Percentiles rank a stretch among this genome's conserved stretches.
These are phyloP conservation scores for Kalaharituber pfeilii DNA, from an alignment of 2,329 filamentous ascomycete species.

Conservation along the genomic window DNA sequence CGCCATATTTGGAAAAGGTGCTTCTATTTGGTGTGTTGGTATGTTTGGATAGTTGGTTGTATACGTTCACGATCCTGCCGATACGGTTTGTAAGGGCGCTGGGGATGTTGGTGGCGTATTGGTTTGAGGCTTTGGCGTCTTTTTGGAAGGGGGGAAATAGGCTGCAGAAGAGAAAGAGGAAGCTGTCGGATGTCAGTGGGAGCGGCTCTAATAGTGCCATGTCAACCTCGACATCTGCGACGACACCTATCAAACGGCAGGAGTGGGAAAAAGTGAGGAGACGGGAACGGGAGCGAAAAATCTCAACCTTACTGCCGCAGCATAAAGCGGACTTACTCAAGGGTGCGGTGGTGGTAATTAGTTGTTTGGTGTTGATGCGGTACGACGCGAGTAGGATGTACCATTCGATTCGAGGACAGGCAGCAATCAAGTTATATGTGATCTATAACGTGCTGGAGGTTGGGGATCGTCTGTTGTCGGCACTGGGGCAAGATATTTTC, in stretches of 20 bases:
- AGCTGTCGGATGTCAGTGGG: constrained; percentile 6
- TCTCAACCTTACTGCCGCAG: constrained; percentile 66
- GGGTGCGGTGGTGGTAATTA: constrained; percentile 71
- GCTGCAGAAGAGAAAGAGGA: constrained; percentile 8
- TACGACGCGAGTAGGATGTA: constrained; percentile 97
- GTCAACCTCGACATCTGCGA: neutral
- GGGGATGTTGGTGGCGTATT: constrained; percentile 60
- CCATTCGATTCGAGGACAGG: constrained; percentile 88
- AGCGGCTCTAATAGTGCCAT: constrained; percentile 4
- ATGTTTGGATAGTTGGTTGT: constrained; percentile 89
- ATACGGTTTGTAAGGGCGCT: constrained; percentile 71
- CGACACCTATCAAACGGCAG: constrained; percentile 22
- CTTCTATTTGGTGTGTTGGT: constrained; percentile 77
- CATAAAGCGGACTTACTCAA: constrained; percentile 94
- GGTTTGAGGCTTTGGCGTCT: constrained; percentile 30
- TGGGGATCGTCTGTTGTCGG: constrained; percentile 73
- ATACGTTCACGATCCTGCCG: constrained; percentile 88
- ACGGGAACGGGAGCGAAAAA: constrained; percentile 32
- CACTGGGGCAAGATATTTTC: constrained; percentile 85
- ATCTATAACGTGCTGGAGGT: constrained; percentile 95
- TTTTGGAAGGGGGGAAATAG: constrained; percentile 14
- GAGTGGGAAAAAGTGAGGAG: constrained; percentile 61
- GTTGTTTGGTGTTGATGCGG: constrained; percentile 67
- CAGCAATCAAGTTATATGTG: constrained; percentile 94
- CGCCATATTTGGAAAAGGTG: constrained; percentile 64